Conservation (phyloP, 2,329 filamentous ascomycete species). For the Raffaelea deltoideospora region DNA sequence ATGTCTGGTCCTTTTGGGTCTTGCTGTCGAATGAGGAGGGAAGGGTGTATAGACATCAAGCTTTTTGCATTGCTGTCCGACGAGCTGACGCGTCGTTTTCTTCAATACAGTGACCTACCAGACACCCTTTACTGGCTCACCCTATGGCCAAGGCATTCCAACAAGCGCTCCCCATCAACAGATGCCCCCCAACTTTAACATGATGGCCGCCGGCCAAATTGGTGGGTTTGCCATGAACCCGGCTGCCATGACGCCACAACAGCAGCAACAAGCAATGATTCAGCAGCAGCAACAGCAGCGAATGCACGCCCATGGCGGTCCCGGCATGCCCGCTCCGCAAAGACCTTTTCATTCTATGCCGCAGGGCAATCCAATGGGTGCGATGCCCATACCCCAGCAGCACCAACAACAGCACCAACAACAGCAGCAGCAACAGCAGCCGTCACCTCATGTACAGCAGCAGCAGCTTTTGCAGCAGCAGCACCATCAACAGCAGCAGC, state of each 20-base stretch:
- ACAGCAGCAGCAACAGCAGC: too few relatives aligned
- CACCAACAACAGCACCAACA: constrained; percentile 19
- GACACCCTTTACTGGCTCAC: constrained; percentile 39
- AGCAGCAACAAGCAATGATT: constrained; percentile 18
- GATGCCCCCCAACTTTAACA: constrained; percentile 32
- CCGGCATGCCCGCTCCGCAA: constrained; percentile 21
- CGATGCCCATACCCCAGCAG: constrained; percentile 18
- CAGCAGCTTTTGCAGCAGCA: too few relatives aligned
- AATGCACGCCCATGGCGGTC: constrained; percentile 20
- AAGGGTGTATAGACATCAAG: too few relatives aligned
- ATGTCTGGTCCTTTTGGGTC: too few relatives aligned
- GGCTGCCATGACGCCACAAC: constrained; percentile 23
- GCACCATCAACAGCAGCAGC: constrained; percentile 12
- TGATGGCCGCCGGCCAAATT: constrained; percentile 36
- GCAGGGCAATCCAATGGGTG: constrained; percentile 18
- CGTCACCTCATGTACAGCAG: too few relatives aligned
- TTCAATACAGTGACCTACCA: constrained; percentile 36
- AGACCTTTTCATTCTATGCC: constrained; percentile 21
- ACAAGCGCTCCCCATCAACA: constrained; percentile 33
- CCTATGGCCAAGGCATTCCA: constrained; percentile 39
- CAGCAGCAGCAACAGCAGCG: constrained; percentile 30
- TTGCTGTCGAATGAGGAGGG: too few relatives aligned
- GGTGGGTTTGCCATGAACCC: constrained; percentile 41
- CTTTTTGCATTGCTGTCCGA: too few relatives aligned
- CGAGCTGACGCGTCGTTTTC: constrained; percentile 5